Conservation (phyloP, 2,329 filamentous ascomycete species). For the Ophiostoma tasmaniense region DNA sequence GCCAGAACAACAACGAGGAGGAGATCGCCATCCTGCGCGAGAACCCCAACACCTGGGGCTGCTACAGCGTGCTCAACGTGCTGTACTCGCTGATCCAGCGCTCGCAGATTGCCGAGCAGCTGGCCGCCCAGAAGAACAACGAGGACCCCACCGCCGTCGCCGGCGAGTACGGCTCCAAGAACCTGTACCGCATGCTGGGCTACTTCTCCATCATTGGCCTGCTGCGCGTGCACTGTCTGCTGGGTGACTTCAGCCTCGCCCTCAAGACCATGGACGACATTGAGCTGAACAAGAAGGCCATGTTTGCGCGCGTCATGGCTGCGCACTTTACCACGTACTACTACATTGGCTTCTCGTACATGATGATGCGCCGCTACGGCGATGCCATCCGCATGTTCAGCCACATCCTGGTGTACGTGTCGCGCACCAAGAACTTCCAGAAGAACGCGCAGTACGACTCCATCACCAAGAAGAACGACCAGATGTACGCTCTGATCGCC, state of each 20-base stretch:
- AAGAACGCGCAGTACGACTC: conserved; percentile 98
- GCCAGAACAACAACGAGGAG: conserved; percentile 76
- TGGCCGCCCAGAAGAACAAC: conserved; percentile 81
- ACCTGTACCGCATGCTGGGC: conserved; percentile 94
- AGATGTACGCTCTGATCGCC: conserved; percentile 98
- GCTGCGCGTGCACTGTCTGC: conserved; percentile 87
- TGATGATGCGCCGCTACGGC: conserved; percentile 99
- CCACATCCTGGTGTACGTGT: conserved; percentile 98
- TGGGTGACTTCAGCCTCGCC: conserved; percentile 95
- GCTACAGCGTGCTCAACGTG: conserved; percentile 98
- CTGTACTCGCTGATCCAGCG: conserved; percentile 98
- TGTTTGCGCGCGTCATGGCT: conserved; percentile 96
- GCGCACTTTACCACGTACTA: conserved; percentile 99
- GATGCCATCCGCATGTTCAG: conserved; percentile 99
- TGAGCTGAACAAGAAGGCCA: conserved; percentile 99
- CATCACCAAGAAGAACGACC: conserved; percentile 99
- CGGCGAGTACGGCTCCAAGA: conserved; percentile 89
- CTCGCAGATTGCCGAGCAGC: conserved; percentile 96
- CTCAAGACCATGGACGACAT: conserved; percentile 99
- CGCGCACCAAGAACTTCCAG: conserved; percentile 99
- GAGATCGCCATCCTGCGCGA: conserved; percentile 86
- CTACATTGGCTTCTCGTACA: conserved; percentile 99
- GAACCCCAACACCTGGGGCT: conserved; percentile 98
- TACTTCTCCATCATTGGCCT: conserved; percentile 99
- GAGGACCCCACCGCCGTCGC: conserved; percentile 83